Conservation (phyloP, 805 yeast species). For the Nakazawaea holstii region DNA sequence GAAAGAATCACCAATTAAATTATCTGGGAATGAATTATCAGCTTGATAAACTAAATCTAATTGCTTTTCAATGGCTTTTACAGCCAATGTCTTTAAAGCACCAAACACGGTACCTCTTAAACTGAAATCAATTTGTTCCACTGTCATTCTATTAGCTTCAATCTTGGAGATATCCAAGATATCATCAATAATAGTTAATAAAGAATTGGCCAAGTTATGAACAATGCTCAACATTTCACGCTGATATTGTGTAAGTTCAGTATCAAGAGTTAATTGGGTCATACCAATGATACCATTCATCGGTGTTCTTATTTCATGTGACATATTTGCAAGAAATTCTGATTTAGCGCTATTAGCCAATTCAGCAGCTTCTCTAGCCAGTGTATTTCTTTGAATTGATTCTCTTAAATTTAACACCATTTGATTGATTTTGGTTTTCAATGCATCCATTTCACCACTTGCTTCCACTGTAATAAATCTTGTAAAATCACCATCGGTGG, state of each 20-base stretch:
- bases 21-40: constrained; percentile 84
- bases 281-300: constrained; percentile 91
- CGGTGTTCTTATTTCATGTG: constrained; percentile 86
- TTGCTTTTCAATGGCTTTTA: constrained; percentile 83
- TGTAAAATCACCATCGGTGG: constrained; percentile 90
- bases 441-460: constrained; percentile 81
- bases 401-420: constrained; percentile 85
- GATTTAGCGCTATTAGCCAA: constrained; percentile 85
- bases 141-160: constrained; percentile 91
- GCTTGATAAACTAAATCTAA: constrained; percentile 75
- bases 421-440: constrained; percentile 62
- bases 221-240: constrained; percentile 89
- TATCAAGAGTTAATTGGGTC: constrained; percentile 85
- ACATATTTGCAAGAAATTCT: constrained; percentile 84
- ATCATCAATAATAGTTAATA: constrained; percentile 84
- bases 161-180: constrained; percentile 88
- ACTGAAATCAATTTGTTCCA: constrained; percentile 83
- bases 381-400: constrained; percentile 85
- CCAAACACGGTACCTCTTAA: constrained; percentile 86
- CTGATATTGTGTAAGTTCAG: constrained; percentile 86
- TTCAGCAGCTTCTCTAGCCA: constrained; percentile 93
- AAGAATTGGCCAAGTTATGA: constrained; percentile 79
- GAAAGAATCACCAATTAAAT: constrained; percentile 83
- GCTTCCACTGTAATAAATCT: constrained; percentile 89
- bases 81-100: constrained; percentile 83